Conservation (phyloP, 1,284 basidiomycete genomes). For the Cryptococcus wingfieldii region DNA sequence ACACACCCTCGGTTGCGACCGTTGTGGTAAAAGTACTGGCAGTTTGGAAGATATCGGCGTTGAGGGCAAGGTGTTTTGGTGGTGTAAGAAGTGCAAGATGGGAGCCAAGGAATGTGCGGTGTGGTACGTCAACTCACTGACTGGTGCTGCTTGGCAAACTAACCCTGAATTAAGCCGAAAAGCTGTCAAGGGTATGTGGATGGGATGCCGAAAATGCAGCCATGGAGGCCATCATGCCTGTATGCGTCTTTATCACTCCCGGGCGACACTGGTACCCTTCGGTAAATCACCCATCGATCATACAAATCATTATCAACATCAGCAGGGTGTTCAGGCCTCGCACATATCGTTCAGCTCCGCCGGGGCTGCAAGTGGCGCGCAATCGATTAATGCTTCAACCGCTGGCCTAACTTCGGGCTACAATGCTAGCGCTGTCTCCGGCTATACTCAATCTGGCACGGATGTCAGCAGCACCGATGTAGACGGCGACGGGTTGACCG, state of each 20-base stretch:
- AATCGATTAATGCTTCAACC: neutral
- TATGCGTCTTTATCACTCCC: conserved; percentile 34
- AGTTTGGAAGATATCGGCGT: conserved; percentile 37
- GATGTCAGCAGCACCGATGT: neutral
- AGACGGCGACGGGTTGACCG: neutral
- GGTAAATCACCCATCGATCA: too few species aligned
- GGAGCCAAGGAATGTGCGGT: conserved; percentile 34
- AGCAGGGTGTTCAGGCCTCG: conserved; percentile 2
- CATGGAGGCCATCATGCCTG: conserved; percentile 43
- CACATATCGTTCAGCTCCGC: neutral
- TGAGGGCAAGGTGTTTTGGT: conserved; percentile 39
- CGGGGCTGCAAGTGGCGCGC: neutral
- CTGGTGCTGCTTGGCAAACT: neutral
- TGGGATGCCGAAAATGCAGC: conserved; percentile 37
- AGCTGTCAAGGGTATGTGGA: conserved; percentile 35
- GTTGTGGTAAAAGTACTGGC: conserved; percentile 39
- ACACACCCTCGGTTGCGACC: conserved; percentile 30
- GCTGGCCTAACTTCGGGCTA: neutral
- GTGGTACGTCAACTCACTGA: conserved; percentile 24
- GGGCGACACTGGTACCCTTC: neutral
- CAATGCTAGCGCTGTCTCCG: neutral
- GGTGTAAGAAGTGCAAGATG: conserved; percentile 34
- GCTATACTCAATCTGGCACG: neutral
- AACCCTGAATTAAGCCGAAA: conserved; percentile 28
- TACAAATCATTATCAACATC: neutral